phyloP scores from a whole-genome alignment of 805 yeast species.

The Barnettozyma vustinii region DNA sequence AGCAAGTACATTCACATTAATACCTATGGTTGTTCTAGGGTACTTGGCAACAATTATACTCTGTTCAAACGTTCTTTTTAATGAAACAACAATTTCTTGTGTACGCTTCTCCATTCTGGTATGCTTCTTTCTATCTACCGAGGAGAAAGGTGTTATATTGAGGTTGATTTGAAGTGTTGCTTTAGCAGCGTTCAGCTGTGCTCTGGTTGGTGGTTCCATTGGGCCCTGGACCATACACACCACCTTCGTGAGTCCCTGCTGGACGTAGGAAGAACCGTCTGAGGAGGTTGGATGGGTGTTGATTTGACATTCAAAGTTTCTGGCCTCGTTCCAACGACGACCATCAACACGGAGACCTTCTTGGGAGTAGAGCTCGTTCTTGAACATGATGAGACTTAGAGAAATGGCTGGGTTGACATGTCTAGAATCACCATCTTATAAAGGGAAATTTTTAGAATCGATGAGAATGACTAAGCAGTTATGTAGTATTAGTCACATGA shows the following conservation, averaged over 20 bases:
- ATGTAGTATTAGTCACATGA: not conserved
- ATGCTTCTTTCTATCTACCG: slow-evolving; percentile 68
- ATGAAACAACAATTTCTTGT: slow-evolving; percentile 58
- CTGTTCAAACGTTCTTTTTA: slow-evolving; percentile 67
- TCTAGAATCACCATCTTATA: too few species aligned
- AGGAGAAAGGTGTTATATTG: slow-evolving; percentile 75
- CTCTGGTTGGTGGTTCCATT: slow-evolving; percentile 62
- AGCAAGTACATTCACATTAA: slow-evolving; percentile 70
- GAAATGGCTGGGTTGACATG: not conserved
- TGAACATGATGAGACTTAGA: slow-evolving; percentile 47
- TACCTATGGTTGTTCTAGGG: slow-evolving; percentile 77
- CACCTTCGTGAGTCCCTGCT: slow-evolving; percentile 88
- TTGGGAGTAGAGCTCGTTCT: slow-evolving; percentile 85
- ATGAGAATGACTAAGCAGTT: not conserved
- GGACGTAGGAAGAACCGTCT: slow-evolving; percentile 90
- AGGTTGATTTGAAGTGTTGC: slow-evolving; percentile 62
- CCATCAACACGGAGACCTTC: slow-evolving; percentile 94
- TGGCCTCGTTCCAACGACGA: slow-evolving; percentile 88
- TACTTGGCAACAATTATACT: slow-evolving; percentile 69
- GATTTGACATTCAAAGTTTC: slow-evolving; percentile 72
- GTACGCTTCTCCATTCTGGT: slow-evolving; percentile 64
- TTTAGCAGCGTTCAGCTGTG: slow-evolving; percentile 43
- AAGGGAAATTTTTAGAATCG: not conserved
- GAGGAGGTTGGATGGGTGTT: slow-evolving; percentile 85
- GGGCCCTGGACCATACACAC: slow-evolving; percentile 88